These are phyloP conservation scores for Colletotrichum orchidophilum DNA, from an alignment of 2,329 filamentous ascomycete species.

Conservation along the genomic window DNA sequence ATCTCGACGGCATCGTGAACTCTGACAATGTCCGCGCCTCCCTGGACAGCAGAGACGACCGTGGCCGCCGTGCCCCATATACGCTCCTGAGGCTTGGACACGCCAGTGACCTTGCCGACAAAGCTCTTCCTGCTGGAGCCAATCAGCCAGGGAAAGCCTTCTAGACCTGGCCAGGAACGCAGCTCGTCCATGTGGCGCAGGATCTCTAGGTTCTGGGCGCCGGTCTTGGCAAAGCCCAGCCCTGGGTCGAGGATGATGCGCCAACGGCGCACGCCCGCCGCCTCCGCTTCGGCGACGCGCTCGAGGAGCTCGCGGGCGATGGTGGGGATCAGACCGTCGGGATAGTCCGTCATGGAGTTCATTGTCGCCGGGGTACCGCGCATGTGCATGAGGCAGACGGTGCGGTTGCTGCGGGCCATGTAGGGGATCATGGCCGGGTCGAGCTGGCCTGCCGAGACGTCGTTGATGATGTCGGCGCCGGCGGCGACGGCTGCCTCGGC, in stretches of 20 bases:
- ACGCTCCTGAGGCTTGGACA: conserved; percentile 74
- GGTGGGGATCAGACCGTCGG: conserved; percentile 69
- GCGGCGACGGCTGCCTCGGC: conserved; percentile 79
- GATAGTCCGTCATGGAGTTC: conserved; percentile 75
- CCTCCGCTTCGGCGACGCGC: conserved; percentile 78
- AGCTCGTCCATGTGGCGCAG: conserved; percentile 74
- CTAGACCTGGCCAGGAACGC: conserved; percentile 69
- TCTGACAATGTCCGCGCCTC: conserved; percentile 89
- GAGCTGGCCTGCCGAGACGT: conserved; percentile 84
- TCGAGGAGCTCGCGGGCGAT: conserved; percentile 74
- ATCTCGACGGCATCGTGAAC: conserved; percentile 94
- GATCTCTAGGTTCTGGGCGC: conserved; percentile 82
- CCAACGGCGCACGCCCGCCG: conserved; percentile 88
- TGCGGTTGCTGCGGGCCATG: conserved; percentile 79
- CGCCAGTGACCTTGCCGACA: conserved; percentile 83
- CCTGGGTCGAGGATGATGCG: conserved; percentile 95
- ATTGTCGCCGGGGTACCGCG: conserved; percentile 87
- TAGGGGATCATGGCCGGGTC: conserved; percentile 85
- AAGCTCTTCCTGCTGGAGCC: conserved; percentile 92
- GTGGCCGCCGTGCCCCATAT: conserved; percentile 89
- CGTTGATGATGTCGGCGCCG: conserved; percentile 94
- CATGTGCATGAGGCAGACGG: conserved; percentile 92
- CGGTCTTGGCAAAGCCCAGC: conserved; percentile 90
- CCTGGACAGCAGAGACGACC: conserved; percentile 84
- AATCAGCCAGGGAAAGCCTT: conserved; percentile 85